A percentile compares a stretch with the other conserved stretches of the same genome.
Conservation (phyloP, 176 grass and related monocot species). For the Guadua angustifolia region DNA sequence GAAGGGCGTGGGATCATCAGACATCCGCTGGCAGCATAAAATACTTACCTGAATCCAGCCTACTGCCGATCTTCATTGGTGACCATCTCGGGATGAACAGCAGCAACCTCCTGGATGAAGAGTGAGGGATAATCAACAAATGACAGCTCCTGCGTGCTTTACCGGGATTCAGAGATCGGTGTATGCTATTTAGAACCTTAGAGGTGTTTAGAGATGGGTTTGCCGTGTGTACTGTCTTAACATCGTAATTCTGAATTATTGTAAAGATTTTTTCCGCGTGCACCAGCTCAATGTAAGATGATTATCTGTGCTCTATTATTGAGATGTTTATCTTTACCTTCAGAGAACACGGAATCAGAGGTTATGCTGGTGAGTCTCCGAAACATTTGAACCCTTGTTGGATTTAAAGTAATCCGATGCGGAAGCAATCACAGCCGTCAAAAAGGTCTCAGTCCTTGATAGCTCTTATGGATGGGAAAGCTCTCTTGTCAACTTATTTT, state of each 20-base stretch:
- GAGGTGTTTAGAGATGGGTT: not conserved
- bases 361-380: too few species aligned
- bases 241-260: not conserved
- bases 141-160: not conserved
- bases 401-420: too few species aligned
- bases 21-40: conserved; percentile 59
- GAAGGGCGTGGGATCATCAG: conserved; percentile 74
- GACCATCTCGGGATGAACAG: not conserved
- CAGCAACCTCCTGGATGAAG: not conserved
- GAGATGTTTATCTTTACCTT: not conserved
- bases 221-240: not conserved
- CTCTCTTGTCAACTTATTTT: too few species aligned
- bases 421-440: too few species aligned
- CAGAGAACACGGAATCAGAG: not conserved
- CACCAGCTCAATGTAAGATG: not conserved
- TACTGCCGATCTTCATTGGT: not conserved
- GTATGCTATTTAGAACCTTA: not conserved
- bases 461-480: too few species aligned
- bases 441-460: too few species aligned
- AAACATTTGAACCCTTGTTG: too few species aligned
- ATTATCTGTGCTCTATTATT: not conserved
- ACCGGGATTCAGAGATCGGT: not conserved
- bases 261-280: not conserved
- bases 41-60: not conserved
- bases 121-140: not conserved